Evolutionary conservation across 305 asterid genomes (phyloP).

Genomic region (Caryopteris hybrid): DNA sequence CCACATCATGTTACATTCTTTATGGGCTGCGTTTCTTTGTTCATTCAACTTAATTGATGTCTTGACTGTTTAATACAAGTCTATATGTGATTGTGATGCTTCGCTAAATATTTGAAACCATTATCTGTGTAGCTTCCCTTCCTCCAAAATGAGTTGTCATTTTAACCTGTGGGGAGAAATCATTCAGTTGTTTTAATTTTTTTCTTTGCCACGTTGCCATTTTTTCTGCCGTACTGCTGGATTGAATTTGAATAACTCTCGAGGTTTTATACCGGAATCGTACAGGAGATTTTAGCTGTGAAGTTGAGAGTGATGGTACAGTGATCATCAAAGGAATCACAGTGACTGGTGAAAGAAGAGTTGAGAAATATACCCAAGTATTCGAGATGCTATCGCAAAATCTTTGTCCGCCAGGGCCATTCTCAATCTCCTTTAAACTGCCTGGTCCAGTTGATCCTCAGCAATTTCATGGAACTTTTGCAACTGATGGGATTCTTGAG

Average conservation of each 20-base stretch:
- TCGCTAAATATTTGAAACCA: not conserved
- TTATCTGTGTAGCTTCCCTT: not conserved
- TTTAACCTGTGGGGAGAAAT: not conserved
- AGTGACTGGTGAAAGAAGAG: slow-evolving; percentile 49
- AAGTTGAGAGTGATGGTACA: slow-evolving; percentile 64
- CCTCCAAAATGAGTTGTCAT: not conserved
- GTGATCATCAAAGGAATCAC: slow-evolving; percentile 67
- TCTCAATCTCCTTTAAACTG: slow-evolving; percentile 63
- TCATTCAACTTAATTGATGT: not conserved
- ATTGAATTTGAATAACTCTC: not conserved
- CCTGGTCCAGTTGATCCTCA: slow-evolving; percentile 85
- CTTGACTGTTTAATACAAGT: not conserved
- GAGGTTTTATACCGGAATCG: not conserved
- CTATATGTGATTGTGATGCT: not conserved
- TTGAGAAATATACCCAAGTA: slow-evolving; percentile 40
- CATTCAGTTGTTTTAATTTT: not conserved
- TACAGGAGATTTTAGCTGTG: slow-evolving; percentile 78
- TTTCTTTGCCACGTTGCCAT: not conserved
- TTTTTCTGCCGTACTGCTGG: not conserved
- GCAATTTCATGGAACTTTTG: slow-evolving; percentile 65
- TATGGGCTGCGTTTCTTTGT: slow-evolving; percentile 5
- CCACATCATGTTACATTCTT: not conserved
- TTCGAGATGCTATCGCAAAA: slow-evolving; percentile 76
- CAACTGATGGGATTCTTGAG: slow-evolving; percentile 74
- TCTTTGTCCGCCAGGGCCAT: slow-evolving; percentile 70